A percentile compares a stretch with the other conserved stretches of the same genome.
phyloP scores from a whole-genome alignment of 768 basidiomycete genomes.

The Arthromyces matolae region DNA sequence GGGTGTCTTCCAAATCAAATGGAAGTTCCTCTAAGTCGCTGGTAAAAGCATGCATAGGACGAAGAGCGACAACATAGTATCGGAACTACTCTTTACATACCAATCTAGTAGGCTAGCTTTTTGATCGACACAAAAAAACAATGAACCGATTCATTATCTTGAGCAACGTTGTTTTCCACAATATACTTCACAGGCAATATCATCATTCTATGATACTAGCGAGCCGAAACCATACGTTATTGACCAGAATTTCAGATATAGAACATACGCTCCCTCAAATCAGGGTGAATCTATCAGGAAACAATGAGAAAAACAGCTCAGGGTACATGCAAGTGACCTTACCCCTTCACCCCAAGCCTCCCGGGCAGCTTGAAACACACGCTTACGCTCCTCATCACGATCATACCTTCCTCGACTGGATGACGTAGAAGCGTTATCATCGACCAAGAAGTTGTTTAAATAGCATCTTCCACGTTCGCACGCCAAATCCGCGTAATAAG shows the following conservation, averaged over 20 bases:
- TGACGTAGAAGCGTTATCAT: conserved; percentile 42
- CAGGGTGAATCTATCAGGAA: conserved; percentile 41
- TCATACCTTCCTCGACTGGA: conserved; percentile 29
- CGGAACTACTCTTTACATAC: too few species aligned
- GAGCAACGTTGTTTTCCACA: too few species aligned
- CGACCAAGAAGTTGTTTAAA: conserved; percentile 65
- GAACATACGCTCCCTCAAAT: conserved; percentile 67
- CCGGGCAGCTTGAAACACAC: conserved; percentile 43
- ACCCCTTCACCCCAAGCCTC: conserved; percentile 53
- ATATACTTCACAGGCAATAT: too few species aligned
- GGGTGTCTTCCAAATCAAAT: conserved; percentile 14
- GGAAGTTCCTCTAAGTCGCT: conserved; percentile 11
- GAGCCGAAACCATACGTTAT: too few species aligned
- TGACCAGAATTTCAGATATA: too few species aligned
- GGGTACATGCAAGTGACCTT: conserved; percentile 21
- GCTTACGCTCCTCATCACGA: conserved; percentile 34
- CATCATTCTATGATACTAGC: too few species aligned
- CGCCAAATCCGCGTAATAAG: conserved; percentile 80
- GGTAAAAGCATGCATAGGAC: not conserved
- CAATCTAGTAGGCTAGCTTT: too few species aligned
- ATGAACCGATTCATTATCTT: too few species aligned
- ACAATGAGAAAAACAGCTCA: not conserved
- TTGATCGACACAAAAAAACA: too few species aligned
- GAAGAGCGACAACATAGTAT: not conserved
- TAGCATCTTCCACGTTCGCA: conserved; percentile 79